phyloP scores from a whole-genome alignment of 192 early-diverging fungal species.

The Rhizoclosmatium globosum region DNA sequence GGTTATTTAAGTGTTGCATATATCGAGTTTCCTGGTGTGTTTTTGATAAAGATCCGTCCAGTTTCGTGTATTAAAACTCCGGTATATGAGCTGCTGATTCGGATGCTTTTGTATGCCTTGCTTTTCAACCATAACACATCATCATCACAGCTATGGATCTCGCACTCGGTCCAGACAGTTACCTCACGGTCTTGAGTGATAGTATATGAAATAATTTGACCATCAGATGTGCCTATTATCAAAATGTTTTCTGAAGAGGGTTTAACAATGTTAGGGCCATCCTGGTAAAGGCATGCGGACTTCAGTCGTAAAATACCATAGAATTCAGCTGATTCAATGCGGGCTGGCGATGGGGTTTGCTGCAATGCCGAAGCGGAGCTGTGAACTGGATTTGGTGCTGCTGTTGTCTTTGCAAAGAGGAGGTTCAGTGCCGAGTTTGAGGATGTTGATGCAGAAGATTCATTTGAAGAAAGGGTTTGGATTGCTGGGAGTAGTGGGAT shows the following conservation, averaged over 20 bases:
- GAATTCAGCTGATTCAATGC: conserved; percentile 19
- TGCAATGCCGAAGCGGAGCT: background rate
- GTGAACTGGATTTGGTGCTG: too few relatives aligned
- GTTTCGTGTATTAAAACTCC: background rate
- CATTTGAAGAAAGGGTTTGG: background rate
- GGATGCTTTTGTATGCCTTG: background rate
- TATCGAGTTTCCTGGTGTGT: background rate
- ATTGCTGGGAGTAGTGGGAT: background rate
- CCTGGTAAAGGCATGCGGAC: background rate
- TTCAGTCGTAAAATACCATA: background rate
- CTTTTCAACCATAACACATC: conserved; percentile 8
- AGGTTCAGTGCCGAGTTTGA: background rate
- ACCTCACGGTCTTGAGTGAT: conserved; percentile 55
- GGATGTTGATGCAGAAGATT: background rate
- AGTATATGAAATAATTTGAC: conserved; percentile 71
- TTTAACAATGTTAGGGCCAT: background rate
- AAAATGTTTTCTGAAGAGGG: conserved; percentile 68
- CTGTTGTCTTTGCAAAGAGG: conserved; percentile 1
- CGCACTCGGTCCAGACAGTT: background rate
- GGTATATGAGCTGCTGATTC: background rate
- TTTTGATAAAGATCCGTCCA: background rate
- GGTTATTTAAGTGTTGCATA: background rate
- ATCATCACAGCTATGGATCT: conserved; percentile 15
- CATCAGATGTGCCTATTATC: conserved; percentile 81
- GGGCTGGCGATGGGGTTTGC: background rate